Base-by-base conservation (phyloP, 2,329 filamentous ascomycete genomes). In the Cordyceps cicadae region DNA sequence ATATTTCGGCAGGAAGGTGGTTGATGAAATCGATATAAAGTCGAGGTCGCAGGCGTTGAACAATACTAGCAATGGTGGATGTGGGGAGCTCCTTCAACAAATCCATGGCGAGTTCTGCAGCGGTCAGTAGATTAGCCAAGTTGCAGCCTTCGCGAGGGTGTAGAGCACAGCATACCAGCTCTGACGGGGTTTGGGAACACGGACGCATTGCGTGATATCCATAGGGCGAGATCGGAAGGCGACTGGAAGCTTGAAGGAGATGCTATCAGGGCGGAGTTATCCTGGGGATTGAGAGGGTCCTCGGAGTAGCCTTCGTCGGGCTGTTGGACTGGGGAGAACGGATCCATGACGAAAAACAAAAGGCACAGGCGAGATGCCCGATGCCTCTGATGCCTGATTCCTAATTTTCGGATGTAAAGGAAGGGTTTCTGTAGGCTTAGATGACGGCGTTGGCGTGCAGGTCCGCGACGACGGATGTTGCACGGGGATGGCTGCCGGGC, bases 21-120 rank as follows among this genome's bases (percentile, higher is more conserved):
- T 85, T 79, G 48, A 96, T 86, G 59, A 96, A 96, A 74, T 99
- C 90, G 75, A 97, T 93, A 73, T 97, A 92, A 3, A 97, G 86
- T 57, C 92, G 82, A 4, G 92, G 90, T 64, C 87, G 89, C 19
- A 96, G 77, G 64, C 87, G 84, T 59, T 92, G 84, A 52, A 96
- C 90, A 58, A 97, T 89, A 50, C 87, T 81, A 54, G 88, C 87
- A 62, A 97, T 87, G 59, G 87, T 84, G 7, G 89, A 89, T 0
- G 91, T 95, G 19, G 89, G 89, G 32, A 97, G 79, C 61, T 88
- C 87, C 62, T 87, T 84, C 60, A 97, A 80, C 26, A 96, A 81
- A 51, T 84, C 81, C 75, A 93, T 90, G 46, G 89, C 88, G 65
- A 96, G 83, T 71, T 93, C 92, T 96, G 39, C 12, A 9, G 11